These are phyloP conservation scores for Carex pumila DNA, from an alignment of 176 grass and related monocot genomes.

Conservation along the genomic window DNA sequence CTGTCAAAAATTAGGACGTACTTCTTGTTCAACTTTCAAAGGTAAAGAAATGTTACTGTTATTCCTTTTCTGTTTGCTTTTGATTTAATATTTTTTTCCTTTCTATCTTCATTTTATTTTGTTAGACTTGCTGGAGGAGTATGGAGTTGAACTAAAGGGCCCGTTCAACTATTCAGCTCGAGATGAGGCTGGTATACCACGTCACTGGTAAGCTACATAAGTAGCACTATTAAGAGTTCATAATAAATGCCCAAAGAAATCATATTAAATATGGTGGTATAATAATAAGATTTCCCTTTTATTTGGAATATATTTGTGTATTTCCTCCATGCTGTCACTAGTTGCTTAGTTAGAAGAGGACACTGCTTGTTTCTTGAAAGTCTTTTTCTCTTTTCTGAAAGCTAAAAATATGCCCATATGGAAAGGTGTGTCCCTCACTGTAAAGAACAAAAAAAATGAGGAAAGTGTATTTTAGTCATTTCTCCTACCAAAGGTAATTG, in stretches of 20 bases:
- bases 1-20: constrained; percentile 54
- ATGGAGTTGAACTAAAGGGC: constrained; percentile 64
- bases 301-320: not conserved
- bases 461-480: not conserved
- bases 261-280: not conserved
- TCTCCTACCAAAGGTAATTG: not conserved
- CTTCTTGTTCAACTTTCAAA: constrained; percentile 67
- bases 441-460: not conserved
- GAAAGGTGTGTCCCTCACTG: too few species aligned
- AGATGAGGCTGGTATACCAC: constrained; percentile 78
- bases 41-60: constrained; percentile 23
- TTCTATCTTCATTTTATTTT: constrained; percentile 7
- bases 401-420: too few species aligned
- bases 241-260: not conserved
- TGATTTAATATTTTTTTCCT: not conserved
- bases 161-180: constrained; percentile 83
- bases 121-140: constrained; percentile 72
- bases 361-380: not conserved
- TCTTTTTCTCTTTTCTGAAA: too few species aligned
- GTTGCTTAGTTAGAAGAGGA: not conserved
- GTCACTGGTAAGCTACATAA: constrained; percentile 39
- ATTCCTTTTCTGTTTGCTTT: not conserved
- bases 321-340: not conserved
- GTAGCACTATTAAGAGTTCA: not conserved
- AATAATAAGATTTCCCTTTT: not conserved